A percentile compares a stretch with the other conserved stretches of the same genome.
These are phyloP conservation scores for Penicillium sumatraense DNA, from an alignment of 2,329 filamentous ascomycete genomes.

Conservation along the genomic window DNA sequence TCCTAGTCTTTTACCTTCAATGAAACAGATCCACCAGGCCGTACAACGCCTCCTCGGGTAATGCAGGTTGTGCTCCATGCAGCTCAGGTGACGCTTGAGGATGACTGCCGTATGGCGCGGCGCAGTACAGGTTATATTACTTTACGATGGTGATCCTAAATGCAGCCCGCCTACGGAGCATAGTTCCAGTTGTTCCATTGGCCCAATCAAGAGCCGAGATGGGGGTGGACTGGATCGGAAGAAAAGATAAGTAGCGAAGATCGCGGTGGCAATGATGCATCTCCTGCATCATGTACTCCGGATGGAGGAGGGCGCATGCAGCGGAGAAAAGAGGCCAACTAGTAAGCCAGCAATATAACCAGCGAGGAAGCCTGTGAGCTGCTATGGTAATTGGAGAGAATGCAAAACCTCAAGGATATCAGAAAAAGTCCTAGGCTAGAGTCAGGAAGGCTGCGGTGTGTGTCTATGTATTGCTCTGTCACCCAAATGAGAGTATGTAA, in stretches of 20 bases:
- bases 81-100: constrained; percentile 9
- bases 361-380: background rate
- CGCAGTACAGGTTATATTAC: background rate
- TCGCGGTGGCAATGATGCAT: constrained; percentile 29
- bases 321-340: constrained; percentile 17
- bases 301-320: constrained; percentile 23
- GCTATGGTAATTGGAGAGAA: background rate
- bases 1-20: constrained; percentile 7
- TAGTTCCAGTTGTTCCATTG: constrained; percentile 15
- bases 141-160: constrained; percentile 17
- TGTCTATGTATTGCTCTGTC: no score
- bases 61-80: constrained; percentile 11
- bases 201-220: constrained; percentile 13
- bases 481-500: no score
- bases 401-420: background rate
- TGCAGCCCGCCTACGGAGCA: constrained; percentile 19
- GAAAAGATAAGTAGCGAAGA: constrained; percentile 17
- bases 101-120: constrained; percentile 11
- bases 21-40: constrained; percentile 20
- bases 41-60: constrained; percentile 18
- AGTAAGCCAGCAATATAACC: background rate
- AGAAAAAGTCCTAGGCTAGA: background rate
- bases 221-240: constrained; percentile 24
- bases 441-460: background rate
- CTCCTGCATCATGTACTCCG: constrained; percentile 33